Conservation (phyloP, 2,329 filamentous ascomycete species). For the Phaeosphaeriaceae sp. region DNA sequence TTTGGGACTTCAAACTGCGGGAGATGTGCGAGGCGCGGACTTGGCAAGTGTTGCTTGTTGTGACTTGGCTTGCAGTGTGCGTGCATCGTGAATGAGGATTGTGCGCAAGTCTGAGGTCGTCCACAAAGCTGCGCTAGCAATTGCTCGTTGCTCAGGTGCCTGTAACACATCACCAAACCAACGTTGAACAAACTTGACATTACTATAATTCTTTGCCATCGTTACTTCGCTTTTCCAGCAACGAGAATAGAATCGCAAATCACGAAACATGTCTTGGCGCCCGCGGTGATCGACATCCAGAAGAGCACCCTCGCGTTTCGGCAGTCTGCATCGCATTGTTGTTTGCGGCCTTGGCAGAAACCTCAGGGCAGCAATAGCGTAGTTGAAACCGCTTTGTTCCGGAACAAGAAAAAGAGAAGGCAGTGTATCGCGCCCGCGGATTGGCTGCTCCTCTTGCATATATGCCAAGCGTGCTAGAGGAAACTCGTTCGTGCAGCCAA, state of each 20-base stretch:
- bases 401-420: conserved; percentile 14
- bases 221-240: conserved; percentile 11
- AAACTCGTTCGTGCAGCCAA: conserved; percentile 32
- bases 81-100: conserved; percentile 24
- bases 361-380: conserved; percentile 11
- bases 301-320: neutral
- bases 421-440: conserved; percentile 7
- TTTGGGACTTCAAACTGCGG: neutral
- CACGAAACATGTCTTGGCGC: neutral
- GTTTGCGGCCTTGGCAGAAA: conserved; percentile 27
- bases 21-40: neutral
- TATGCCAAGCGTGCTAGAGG: conserved; percentile 23
- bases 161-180: neutral
- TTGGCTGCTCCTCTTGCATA: conserved; percentile 6
- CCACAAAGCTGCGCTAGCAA: neutral
- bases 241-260: neutral
- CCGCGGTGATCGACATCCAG: neutral
- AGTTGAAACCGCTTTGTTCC: conserved; percentile 21
- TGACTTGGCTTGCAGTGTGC: conserved; percentile 23
- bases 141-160: neutral
- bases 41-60: conserved; percentile 35
- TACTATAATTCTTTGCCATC: neutral
- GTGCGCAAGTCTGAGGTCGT: conserved; percentile 1
- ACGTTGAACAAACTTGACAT: neutral
- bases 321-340: conserved; percentile 18